Percentiles rank a stretch among this genome's conserved stretches.
Evolutionary conservation across 1,284 basidiomycete species (phyloP).

Genomic region (Apiotrichum domesticum): DNA sequence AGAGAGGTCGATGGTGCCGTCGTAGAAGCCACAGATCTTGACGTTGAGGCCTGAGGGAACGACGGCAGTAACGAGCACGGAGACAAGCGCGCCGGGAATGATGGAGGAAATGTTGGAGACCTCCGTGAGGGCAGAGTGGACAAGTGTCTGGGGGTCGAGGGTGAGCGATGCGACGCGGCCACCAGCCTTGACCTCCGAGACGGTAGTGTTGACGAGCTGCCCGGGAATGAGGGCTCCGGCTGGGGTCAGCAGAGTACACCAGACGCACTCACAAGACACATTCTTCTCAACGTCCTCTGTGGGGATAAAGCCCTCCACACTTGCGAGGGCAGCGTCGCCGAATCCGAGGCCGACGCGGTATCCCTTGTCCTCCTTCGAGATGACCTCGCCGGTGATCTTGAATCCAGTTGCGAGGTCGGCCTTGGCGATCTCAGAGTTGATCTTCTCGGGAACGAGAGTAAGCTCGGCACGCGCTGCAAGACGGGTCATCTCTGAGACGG

Average conservation of each 20-base stretch:
- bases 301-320: constrained; percentile 67
- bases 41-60: constrained; percentile 74
- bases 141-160: constrained; percentile 52
- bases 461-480: constrained; percentile 67
- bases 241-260: constrained; percentile 6
- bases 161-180: constrained; percentile 41
- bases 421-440: constrained; percentile 76
- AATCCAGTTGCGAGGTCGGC: constrained; percentile 71
- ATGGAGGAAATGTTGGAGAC: constrained; percentile 74
- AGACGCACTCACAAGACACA: constrained; percentile 24
- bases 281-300: constrained; percentile 58
- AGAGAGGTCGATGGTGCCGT: constrained; percentile 79
- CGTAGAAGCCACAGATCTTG: constrained; percentile 88
- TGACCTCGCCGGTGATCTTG: constrained; percentile 70
- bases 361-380: constrained; percentile 89
- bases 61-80: constrained; percentile 75
- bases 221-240: constrained; percentile 50
- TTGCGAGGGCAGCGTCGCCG: constrained; percentile 34
- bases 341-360: constrained; percentile 85
- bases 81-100: constrained; percentile 81
- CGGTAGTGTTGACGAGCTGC: constrained; percentile 58
- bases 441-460: constrained; percentile 72
- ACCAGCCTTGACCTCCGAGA: constrained; percentile 57
- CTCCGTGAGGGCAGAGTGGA: constrained; percentile 57
- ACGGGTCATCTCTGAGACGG: constrained; percentile 41